A percentile compares a stretch with the other conserved stretches of the same genome.
Conservation (phyloP, 139 green algal genomes). For the Chlorokybus atmophyticus region DNA sequence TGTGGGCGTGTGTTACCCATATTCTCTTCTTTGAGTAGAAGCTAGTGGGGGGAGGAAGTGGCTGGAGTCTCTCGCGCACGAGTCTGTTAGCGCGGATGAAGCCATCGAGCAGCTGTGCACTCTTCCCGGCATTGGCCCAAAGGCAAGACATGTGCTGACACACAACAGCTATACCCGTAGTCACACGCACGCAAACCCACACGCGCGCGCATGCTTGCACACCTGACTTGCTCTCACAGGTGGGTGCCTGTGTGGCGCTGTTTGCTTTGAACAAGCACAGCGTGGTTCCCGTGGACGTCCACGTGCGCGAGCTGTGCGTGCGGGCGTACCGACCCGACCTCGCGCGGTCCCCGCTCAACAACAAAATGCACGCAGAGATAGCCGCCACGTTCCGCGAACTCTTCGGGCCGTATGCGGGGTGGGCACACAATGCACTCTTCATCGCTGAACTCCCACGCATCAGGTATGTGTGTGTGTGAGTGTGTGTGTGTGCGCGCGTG, state of each 20-base stretch:
- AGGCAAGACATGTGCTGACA: too few relatives aligned
- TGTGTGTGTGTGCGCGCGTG: too few relatives aligned
- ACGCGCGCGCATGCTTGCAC: neutral
- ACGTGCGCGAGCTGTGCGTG: conserved; percentile 77
- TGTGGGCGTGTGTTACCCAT: neutral
- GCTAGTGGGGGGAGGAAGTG: conserved; percentile 46
- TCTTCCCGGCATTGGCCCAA: conserved; percentile 82
- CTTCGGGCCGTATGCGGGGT: conserved; percentile 75
- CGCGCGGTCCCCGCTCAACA: conserved; percentile 55
- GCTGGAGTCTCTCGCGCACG: conserved; percentile 39
- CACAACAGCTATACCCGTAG: conserved; percentile 6
- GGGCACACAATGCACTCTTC: conserved; percentile 85
- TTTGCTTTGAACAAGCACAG: conserved; percentile 83
- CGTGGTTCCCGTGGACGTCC: conserved; percentile 86
- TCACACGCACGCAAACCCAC: too few relatives aligned
- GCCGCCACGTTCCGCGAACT: conserved; percentile 43
- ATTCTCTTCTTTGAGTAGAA: neutral
- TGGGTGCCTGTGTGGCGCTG: conserved; percentile 47
- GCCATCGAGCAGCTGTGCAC: conserved; percentile 46
- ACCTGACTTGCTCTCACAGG: too few relatives aligned
- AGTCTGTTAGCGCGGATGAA: conserved; percentile 46
- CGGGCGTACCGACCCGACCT: conserved; percentile 61
- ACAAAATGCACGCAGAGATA: conserved; percentile 35
- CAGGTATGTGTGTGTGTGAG: too few relatives aligned
- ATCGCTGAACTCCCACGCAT: conserved; percentile 78